These are phyloP conservation scores for Umbelopsis sp. DNA, from an alignment of 192 early-diverging fungal species.

Conservation along the genomic window DNA sequence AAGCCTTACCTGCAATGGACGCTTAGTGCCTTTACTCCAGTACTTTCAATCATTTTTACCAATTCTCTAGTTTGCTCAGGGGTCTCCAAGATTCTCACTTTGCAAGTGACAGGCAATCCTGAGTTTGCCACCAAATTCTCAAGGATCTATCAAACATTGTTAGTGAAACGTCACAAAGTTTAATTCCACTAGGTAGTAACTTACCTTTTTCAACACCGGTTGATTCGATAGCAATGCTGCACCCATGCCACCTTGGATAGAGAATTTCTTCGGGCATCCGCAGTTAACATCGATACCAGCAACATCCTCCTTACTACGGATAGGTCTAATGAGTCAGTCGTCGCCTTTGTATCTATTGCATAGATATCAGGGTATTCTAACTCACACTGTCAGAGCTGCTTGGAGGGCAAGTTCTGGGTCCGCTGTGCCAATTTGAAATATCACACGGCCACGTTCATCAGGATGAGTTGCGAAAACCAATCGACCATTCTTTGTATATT, in stretches of 20 bases:
- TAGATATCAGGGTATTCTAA: background rate
- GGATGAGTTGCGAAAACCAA: slow-evolving; percentile 77
- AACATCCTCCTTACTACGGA: slow-evolving; percentile 73
- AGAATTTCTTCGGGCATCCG: slow-evolving; percentile 97
- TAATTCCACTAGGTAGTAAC: background rate
- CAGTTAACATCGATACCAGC: slow-evolving; percentile 96
- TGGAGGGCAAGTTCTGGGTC: slow-evolving; percentile 82
- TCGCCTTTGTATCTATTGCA: background rate
- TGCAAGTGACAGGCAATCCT: slow-evolving; percentile 41
- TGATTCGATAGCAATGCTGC: slow-evolving; percentile 86
- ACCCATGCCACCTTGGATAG: slow-evolving; percentile 92
- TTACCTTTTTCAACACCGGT: slow-evolving; percentile 72
- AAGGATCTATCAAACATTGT: slow-evolving; percentile 55
- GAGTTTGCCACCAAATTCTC: slow-evolving; percentile 69
- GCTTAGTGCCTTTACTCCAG: slow-evolving; percentile 84
- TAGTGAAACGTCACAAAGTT: background rate
- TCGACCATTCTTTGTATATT: slow-evolving; percentile 67
- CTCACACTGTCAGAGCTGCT: slow-evolving; percentile 82
- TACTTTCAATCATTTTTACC: slow-evolving; percentile 79
- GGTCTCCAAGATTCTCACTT: slow-evolving; percentile 63
- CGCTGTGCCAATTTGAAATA: slow-evolving; percentile 94
- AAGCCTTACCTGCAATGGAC: slow-evolving; percentile 80
- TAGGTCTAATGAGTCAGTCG: background rate
- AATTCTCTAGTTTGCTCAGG: slow-evolving; percentile 80
- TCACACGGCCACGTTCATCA: slow-evolving; percentile 71